Evolutionary conservation across 257 asterid species (phyloP).

Genomic region (Scutellaria barbata): DNA sequence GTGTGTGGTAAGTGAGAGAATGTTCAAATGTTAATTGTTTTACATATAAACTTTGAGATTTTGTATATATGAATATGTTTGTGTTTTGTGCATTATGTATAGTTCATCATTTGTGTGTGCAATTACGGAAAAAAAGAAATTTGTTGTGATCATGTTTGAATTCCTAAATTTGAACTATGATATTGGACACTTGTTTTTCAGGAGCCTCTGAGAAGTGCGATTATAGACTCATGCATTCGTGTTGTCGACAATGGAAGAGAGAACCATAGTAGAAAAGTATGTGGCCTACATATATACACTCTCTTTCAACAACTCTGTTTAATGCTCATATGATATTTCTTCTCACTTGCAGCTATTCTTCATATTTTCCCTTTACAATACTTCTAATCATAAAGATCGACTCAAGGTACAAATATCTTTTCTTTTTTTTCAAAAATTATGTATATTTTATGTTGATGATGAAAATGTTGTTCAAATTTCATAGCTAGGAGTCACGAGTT

Average conservation of each 20-base stretch:
- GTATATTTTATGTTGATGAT: conserved; percentile 9
- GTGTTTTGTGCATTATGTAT: not conserved
- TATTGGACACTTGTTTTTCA: conserved; percentile 28
- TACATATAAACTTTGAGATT: too few relatives aligned
- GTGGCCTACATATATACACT: not conserved
- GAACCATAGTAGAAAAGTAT: conserved; percentile 66
- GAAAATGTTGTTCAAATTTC: conserved; percentile 31
- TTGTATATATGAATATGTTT: not conserved
- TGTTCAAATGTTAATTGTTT: too few relatives aligned
- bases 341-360: conserved; percentile 68
- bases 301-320: not conserved
- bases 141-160: too few relatives aligned
- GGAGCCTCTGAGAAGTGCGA: conserved; percentile 87
- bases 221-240: conserved; percentile 88
- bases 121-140: too few relatives aligned
- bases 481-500: conserved; percentile 77
- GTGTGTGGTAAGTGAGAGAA: too few relatives aligned
- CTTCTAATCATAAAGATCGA: conserved; percentile 74
- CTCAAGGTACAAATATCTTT: conserved; percentile 60
- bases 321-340: conserved; percentile 22
- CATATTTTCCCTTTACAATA: conserved; percentile 77
- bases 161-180: too few relatives aligned
- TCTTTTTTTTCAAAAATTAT: not conserved
- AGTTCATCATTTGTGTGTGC: not conserved
- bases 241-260: conserved; percentile 90